These are phyloP conservation scores for Pulveroboletus sp. DNA, from an alignment of 768 basidiomycete species.

Conservation along the genomic window DNA sequence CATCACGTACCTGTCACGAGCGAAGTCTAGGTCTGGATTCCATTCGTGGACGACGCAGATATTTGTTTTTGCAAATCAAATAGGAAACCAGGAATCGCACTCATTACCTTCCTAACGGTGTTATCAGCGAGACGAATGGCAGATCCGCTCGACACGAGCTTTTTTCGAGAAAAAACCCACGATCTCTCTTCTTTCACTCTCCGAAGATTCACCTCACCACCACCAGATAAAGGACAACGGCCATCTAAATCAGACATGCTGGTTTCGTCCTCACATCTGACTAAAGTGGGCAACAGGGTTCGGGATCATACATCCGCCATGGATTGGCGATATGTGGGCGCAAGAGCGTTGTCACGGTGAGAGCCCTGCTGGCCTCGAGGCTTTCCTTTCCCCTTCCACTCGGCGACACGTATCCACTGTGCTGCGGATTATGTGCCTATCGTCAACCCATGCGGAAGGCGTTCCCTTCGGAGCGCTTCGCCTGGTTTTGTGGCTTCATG, in stretches of 20 bases:
- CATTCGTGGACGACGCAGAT: constrained; percentile 13
- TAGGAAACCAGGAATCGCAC: constrained; percentile 13
- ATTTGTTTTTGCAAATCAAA: constrained; percentile 15
- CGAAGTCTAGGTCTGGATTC: constrained; percentile 1
- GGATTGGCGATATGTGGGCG: constrained; percentile 14
- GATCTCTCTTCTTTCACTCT: constrained; percentile 7
- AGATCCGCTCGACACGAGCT: constrained; percentile 6
- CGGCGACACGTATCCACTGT: background rate
- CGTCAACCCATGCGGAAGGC: background rate
- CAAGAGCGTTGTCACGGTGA: constrained; percentile 7
- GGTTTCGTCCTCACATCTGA: constrained; percentile 5
- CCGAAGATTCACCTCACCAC: constrained; percentile 16
- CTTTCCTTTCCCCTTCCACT: background rate
- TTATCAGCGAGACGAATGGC: constrained; percentile 17
- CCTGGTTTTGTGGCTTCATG: background rate
- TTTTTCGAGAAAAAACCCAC: background rate
- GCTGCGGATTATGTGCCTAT: constrained; percentile 1
- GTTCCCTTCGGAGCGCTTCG: background rate
- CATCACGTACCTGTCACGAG: constrained; percentile 17
- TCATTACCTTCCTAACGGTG: constrained; percentile 16
- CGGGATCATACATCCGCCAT: constrained; percentile 10
- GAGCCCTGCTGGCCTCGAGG: constrained; percentile 10
- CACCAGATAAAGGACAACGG: background rate
- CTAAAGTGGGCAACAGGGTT: constrained; percentile 12
- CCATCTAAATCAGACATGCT: constrained; percentile 1